A percentile compares a stretch with the other conserved stretches of the same genome.
Evolutionary conservation across 345 rosid genomes (phyloP).

Genomic region (Hirschfeldia incana): DNA sequence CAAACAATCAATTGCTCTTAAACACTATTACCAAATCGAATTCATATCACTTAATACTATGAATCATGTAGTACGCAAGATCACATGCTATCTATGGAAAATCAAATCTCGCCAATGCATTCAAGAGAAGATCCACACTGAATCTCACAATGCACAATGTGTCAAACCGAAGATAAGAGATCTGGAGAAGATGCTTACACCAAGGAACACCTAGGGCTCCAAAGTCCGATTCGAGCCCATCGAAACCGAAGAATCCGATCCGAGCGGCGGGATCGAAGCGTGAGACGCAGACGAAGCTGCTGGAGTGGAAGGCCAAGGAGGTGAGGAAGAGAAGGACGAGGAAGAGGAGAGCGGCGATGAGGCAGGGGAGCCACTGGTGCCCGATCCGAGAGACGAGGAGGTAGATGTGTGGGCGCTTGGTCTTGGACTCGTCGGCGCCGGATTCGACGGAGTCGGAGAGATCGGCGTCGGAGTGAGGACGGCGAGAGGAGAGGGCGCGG

Average conservation of each 20-base stretch:
- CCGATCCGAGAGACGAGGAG: conserved; percentile 52
- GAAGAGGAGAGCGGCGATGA: conserved; percentile 45
- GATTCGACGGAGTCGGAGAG: conserved; percentile 32
- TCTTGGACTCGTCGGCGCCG: conserved; percentile 60
- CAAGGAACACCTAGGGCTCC: conserved; percentile 99
- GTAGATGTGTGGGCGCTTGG: conserved; percentile 58
- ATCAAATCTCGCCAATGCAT: conserved; percentile 20
- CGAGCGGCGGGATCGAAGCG: conserved; percentile 69
- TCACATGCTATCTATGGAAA: not conserved
- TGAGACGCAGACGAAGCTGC: conserved; percentile 71
- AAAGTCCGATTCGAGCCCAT: conserved; percentile 85
- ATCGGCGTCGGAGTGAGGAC: conserved; percentile 51
- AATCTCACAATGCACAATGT: conserved; percentile 4
- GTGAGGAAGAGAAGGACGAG: conserved; percentile 43
- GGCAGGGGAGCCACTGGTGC: conserved; percentile 50
- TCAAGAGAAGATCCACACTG: not conserved
- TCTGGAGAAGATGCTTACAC: conserved; percentile 69
- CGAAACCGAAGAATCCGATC: conserved; percentile 68
- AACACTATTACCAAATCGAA: conserved; percentile 8
- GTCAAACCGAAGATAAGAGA: not conserved
- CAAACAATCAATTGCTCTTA: not conserved
- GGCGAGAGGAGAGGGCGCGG: conserved; percentile 63
- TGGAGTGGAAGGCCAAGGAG: conserved; percentile 49
- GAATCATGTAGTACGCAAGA: not conserved
- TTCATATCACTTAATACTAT: not conserved